Evolutionary conservation across 768 basidiomycete genomes (phyloP), one percentile per base, ranked within the genome.

Genomic region (Hebeloma cylindrosporum): DNA sequence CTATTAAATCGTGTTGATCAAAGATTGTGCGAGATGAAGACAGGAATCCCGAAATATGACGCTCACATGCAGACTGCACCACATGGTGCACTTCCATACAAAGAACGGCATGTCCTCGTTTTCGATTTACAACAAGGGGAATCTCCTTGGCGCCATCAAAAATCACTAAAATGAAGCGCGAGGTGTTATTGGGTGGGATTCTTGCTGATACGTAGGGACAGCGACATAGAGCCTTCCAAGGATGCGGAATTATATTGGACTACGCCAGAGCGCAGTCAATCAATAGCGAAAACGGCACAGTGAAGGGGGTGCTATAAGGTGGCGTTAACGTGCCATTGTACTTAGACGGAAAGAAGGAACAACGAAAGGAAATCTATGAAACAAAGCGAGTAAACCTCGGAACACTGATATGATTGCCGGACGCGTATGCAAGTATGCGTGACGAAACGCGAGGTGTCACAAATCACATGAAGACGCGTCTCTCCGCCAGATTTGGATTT

Each of bases 1-100:
- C 39, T 33, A 43, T 47, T 41, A 48, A 36, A 43, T 36, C 13
- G 18, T 45, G 52, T 45, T 48, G 46, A 54, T 54, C 52, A 54
- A 47, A 54, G 52, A 54, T 54, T 44, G 25, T n/a, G 13, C 8
- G 18, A 23, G 23, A 42, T n/a, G 2, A 16, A 29, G 29, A 26
- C 16, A 16, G 28, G 28, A 43, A 13, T 17, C 35, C 38, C 40
- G 48, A 35, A 47, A 45, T 44, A 47, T 29, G 28, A 16, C 30
- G 52, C 46, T 54, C 52, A 54, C 52, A 54, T 54, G 52, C 43
- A 40, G 37, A 22, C 27, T 44, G 52, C 28, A 45, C 52, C 52
- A 47, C 49, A 47, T 54, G 52, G 46, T 50, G 40, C 48, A 45
- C 36, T 22, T 38, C 42, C 48, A 46, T 40, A 26, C 33, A 34